Percentiles rank a stretch among this genome's conserved stretches.
Evolutionary conservation across 148 eudicot genomes (phyloP).

Genomic region (Chenopodium suecicum): DNA sequence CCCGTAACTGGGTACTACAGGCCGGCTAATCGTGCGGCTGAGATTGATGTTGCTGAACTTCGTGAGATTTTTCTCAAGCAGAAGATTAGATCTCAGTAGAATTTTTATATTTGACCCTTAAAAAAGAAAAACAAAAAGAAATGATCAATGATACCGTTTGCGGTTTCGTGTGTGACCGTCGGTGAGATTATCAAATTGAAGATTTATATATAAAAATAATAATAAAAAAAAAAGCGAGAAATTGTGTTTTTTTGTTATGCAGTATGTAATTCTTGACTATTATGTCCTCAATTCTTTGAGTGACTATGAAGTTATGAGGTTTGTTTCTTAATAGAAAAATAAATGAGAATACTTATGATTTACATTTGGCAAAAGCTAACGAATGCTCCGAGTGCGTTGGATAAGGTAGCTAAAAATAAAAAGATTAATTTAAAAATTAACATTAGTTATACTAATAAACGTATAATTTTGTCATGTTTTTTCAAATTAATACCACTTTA

Average conservation of each 20-base stretch:
- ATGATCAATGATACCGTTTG: conserved; percentile 10
- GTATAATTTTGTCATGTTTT: too few species aligned
- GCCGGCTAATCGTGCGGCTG: conserved; percentile 53
- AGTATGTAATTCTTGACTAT: neutral
- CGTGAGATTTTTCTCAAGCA: conserved; percentile 57
- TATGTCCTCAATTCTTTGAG: neutral
- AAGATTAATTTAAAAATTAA: too few species aligned
- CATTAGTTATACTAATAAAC: too few species aligned
- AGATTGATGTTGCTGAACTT: conserved; percentile 64
- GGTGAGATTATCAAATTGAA: conserved; percentile 8
- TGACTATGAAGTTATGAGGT: neutral
- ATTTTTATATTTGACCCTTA: neutral
- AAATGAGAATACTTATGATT: neutral
- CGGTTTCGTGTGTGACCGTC: neutral
- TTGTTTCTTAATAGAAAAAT: neutral
- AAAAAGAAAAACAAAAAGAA: neutral
- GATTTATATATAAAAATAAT: neutral
- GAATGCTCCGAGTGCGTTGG: too few species aligned
- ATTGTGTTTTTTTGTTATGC: neutral
- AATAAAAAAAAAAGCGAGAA: neutral
- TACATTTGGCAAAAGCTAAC: neutral
- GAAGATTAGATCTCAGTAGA: conserved; percentile 33
- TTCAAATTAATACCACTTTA: too few species aligned
- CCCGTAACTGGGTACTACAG: conserved; percentile 80
- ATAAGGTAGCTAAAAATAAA: too few species aligned